These are phyloP conservation scores for Phyllosticta paracitricarpa DNA, from an alignment of 2,329 filamentous ascomycete genomes.

Conservation along the genomic window DNA sequence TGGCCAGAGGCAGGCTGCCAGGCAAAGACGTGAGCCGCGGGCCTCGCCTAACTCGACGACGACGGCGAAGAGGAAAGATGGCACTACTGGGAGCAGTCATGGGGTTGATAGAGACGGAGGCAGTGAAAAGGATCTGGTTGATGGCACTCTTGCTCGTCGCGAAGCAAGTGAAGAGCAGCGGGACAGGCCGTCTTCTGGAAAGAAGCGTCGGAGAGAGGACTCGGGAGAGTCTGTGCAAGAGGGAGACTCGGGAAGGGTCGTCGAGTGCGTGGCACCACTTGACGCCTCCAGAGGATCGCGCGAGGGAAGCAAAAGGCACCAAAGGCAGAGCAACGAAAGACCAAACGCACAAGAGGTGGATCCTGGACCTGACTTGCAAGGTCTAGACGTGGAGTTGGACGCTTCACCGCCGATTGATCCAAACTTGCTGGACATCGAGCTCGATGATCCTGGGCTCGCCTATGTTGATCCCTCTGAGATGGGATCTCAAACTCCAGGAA, in stretches of 20 bases:
- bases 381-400: background rate
- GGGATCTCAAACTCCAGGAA: background rate
- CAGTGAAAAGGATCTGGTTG: background rate
- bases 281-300: background rate
- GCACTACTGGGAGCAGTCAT: background rate
- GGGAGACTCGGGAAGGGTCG: background rate
- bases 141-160: background rate
- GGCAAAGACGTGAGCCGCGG: background rate
- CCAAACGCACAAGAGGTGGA: background rate
- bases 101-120: background rate
- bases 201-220: background rate
- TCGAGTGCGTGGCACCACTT: background rate
- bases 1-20: background rate
- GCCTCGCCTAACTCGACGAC: background rate
- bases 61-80: background rate
- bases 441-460: background rate
- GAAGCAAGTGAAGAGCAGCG: background rate
- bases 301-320: background rate
- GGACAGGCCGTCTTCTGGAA: background rate
- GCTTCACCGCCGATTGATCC: background rate
- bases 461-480: background rate
- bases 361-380: background rate
- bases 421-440: background rate
- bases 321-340: background rate
- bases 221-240: background rate